These are phyloP conservation scores for Candida andamanensis DNA, from an alignment of 805 yeast species.

Conservation along the genomic window DNA sequence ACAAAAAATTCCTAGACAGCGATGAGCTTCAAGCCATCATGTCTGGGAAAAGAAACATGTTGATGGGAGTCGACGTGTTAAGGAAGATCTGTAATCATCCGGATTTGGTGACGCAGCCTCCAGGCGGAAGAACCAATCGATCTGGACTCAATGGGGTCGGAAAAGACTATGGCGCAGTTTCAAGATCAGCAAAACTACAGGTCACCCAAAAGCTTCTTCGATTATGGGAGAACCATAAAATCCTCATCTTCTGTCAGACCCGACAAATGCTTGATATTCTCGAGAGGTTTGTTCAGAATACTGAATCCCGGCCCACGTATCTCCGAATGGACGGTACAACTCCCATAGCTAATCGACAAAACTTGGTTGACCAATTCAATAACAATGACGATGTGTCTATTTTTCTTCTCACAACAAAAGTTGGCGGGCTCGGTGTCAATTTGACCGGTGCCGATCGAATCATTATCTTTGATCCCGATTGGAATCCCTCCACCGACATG, in stretches of 20 bases:
- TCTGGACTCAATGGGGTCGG: constrained; percentile 31
- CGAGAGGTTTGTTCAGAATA: constrained; percentile 51
- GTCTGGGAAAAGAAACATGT: constrained; percentile 71
- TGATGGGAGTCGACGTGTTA: constrained; percentile 84
- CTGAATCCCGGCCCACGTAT: constrained; percentile 35
- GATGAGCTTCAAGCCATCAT: constrained; percentile 69
- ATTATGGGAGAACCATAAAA: constrained; percentile 82
- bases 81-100: constrained; percentile 97
- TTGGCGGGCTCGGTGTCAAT: constrained; percentile 94
- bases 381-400: constrained; percentile 50
- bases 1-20: constrained; percentile 68
- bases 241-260: constrained; percentile 86
- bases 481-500: constrained; percentile 97
- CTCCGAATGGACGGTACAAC: constrained; percentile 95
- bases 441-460: constrained; percentile 93
- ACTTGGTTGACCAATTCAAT: constrained; percentile 77
- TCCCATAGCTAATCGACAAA: constrained; percentile 69
- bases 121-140: constrained; percentile 14
- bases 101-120: constrained; percentile 61
- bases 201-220: constrained; percentile 72
- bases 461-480: constrained; percentile 92
- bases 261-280: constrained; percentile 89
- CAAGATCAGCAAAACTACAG: constrained; percentile 82
- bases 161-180: constrained; percentile 49
- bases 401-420: constrained; percentile 85